Percentiles rank a stretch among this genome's conserved stretches.
Conservation (phyloP, 495 filamentous ascomycete species). For the Penicillium taxi region DNA sequence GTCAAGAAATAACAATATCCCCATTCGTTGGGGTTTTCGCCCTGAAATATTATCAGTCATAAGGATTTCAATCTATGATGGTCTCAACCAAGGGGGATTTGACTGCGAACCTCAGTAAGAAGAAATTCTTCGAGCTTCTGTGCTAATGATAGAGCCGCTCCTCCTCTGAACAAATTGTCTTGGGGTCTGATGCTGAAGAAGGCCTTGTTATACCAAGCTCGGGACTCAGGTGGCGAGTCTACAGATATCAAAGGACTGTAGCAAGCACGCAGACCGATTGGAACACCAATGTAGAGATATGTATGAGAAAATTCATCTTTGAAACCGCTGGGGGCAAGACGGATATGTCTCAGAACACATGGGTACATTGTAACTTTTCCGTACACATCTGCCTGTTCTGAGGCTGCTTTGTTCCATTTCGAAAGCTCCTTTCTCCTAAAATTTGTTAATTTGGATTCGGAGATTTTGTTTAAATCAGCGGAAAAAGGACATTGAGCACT, state of each 20-base stretch:
- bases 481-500: no score
- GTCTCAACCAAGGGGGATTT: not conserved
- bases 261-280: not conserved
- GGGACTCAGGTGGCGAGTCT: not conserved
- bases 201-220: not conserved
- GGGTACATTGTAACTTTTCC: slow-evolving; percentile 1
- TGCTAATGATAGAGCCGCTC: not conserved
- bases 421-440: no score
- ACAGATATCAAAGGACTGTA: not conserved
- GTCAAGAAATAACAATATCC: not conserved
- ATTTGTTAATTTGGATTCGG: no score
- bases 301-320: not conserved
- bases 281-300: not conserved
- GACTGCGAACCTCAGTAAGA: not conserved
- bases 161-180: not conserved
- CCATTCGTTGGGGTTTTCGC: not conserved
- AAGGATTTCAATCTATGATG: not conserved
- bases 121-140: not conserved
- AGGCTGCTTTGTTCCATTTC: no score
- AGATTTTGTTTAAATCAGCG: no score
- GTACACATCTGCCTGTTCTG: no score
- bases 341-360: not conserved
- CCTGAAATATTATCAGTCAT: not conserved
- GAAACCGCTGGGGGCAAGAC: not conserved
- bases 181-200: not conserved